Evolutionary conservation across 345 rosid genomes (phyloP).

Genomic region (Gossypium rotundifolium): DNA sequence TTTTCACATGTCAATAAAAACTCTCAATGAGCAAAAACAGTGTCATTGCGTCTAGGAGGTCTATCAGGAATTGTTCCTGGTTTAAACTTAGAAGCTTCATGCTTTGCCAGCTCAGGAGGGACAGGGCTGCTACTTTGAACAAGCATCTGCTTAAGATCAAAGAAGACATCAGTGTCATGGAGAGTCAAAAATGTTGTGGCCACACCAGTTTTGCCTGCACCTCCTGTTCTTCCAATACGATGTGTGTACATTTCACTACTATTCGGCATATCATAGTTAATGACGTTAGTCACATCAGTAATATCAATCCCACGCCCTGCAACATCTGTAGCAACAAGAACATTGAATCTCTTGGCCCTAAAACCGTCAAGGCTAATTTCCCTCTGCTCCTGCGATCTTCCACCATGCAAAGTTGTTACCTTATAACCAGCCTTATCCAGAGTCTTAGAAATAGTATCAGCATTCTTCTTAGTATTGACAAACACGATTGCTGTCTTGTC

Average conservation of each 20-base stretch:
- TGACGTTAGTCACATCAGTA: constrained; percentile 91
- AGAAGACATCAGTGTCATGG: constrained; percentile 73
- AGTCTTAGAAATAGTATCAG: constrained; percentile 71
- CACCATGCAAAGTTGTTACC: constrained; percentile 88
- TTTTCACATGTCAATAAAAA: constrained; percentile 1
- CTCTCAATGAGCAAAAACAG: constrained; percentile 68
- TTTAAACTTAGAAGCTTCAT: constrained; percentile 90
- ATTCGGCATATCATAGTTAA: constrained; percentile 89
- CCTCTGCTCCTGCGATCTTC: constrained; percentile 93
- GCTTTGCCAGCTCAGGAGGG: constrained; percentile 91
- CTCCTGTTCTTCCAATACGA: constrained; percentile 93
- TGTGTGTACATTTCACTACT: constrained; percentile 88
- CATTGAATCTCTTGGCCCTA: constrained; percentile 78
- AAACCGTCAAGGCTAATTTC: constrained; percentile 92
- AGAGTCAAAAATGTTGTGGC: constrained; percentile 90
- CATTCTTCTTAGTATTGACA: constrained; percentile 89
- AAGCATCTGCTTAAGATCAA: constrained; percentile 98
- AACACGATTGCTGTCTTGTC: constrained; percentile 90
- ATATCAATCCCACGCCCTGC: constrained; percentile 95
- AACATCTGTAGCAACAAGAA: constrained; percentile 93
- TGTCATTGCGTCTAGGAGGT: constrained; percentile 88
- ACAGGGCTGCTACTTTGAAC: constrained; percentile 83
- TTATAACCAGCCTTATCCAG: constrained; percentile 81
- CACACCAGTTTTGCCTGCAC: constrained; percentile 93
- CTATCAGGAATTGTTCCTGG: constrained; percentile 89